Conservation (phyloP, 371 early-diverging fungal species). For the Blakeslea trispora region DNA sequence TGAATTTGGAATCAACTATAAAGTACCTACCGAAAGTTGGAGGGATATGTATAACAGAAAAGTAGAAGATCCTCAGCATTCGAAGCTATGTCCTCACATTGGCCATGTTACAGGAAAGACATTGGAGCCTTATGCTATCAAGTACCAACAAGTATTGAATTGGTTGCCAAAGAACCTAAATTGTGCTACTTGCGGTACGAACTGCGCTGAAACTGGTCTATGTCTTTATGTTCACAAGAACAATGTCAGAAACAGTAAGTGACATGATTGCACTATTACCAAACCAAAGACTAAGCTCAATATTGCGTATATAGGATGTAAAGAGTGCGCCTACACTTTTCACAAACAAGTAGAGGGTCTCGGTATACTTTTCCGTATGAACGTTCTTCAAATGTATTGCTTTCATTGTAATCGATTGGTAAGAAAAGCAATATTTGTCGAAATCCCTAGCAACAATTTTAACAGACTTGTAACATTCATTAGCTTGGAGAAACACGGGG, state of each 20-base stretch:
- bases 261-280: too few relatives aligned
- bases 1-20: slow-evolving; percentile 44
- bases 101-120: slow-evolving; percentile 25
- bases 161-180: slow-evolving; percentile 41
- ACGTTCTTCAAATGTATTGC: slow-evolving; percentile 48
- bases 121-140: slow-evolving; percentile 37
- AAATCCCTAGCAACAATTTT: too few relatives aligned
- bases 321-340: slow-evolving; percentile 48
- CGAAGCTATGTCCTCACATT: slow-evolving; percentile 48
- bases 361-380: slow-evolving; percentile 48
- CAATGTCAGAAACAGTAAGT: slow-evolving; percentile 45
- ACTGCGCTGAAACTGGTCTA: slow-evolving; percentile 30
- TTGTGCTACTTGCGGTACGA: slow-evolving; percentile 37
- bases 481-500: slow-evolving; percentile 50
- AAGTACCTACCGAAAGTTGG: slow-evolving; percentile 41
- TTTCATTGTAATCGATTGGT: slow-evolving; percentile 48
- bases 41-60: slow-evolving; percentile 41
- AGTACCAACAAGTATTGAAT: slow-evolving; percentile 42
- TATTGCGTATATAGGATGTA: slow-evolving; percentile 32
- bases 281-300: too few relatives aligned
- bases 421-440: slow-evolving; percentile 6
- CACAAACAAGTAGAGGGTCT: slow-evolving; percentile 41
- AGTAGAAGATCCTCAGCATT: slow-evolving; percentile 36
- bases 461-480: background rate
- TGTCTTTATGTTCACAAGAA: slow-evolving; percentile 43